Conservation (phyloP, 2,329 filamentous ascomycete genomes). For the Sphaerulina musiva region DNA sequence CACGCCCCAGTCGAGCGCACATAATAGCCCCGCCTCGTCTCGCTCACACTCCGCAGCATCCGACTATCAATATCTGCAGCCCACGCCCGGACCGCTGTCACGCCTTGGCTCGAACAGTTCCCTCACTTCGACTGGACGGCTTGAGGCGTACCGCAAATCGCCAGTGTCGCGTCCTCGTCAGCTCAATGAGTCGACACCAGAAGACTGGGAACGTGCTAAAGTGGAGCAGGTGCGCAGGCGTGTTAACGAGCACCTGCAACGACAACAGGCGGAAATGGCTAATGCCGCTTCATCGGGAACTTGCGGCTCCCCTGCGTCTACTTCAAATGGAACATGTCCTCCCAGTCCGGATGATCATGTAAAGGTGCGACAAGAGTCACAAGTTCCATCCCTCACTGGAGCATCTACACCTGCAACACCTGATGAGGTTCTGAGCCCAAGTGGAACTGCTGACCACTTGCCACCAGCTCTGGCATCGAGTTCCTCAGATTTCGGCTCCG, state of each 20-base stretch:
- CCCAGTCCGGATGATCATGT: slow-evolving; percentile 39
- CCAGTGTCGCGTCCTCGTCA: slow-evolving; percentile 16
- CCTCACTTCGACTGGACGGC: slow-evolving; percentile 21
- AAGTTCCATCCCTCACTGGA: slow-evolving; percentile 22
- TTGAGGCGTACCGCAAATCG: slow-evolving; percentile 13
- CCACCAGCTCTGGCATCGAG: slow-evolving; percentile 36
- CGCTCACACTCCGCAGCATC: slow-evolving; percentile 20
- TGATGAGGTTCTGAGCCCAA: slow-evolving; percentile 37
- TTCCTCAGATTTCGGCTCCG: slow-evolving; percentile 45
- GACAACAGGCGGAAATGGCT: slow-evolving; percentile 28
- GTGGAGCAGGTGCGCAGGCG: slow-evolving; percentile 32
- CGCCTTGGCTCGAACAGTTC: slow-evolving; percentile 28
- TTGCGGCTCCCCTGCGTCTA: slow-evolving; percentile 21
- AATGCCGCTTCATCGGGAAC: slow-evolving; percentile 3
- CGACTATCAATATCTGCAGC: slow-evolving; percentile 20
- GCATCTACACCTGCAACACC: slow-evolving; percentile 28
- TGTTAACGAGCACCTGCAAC: slow-evolving; percentile 32
- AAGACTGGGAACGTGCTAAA: slow-evolving; percentile 31
- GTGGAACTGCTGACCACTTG: slow-evolving; percentile 26
- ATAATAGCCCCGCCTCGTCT: slow-evolving; percentile 25
- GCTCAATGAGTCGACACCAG: slow-evolving; percentile 28
- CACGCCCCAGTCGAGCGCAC: slow-evolving; percentile 15
- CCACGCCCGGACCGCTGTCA: slow-evolving; percentile 19
- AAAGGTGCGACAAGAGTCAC: slow-evolving; percentile 23
- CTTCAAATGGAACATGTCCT: slow-evolving; percentile 38